Conservation (phyloP, 306 rosid genomes). For the Trifolium subterraneum region DNA sequence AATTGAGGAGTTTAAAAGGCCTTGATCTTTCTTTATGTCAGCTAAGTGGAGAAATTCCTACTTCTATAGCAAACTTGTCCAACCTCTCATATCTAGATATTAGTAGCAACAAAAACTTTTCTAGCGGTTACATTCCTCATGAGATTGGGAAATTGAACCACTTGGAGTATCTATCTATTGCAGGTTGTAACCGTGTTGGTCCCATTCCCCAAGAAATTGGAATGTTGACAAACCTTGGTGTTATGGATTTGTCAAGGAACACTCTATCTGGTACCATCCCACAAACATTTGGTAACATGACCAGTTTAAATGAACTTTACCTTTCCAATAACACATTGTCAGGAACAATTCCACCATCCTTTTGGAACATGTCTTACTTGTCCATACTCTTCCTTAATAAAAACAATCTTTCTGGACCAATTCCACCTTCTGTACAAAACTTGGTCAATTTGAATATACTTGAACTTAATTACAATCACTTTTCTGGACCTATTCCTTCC, state of each 20-base stretch:
- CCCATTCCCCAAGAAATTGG: slow-evolving; percentile 43
- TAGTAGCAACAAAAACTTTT: not conserved
- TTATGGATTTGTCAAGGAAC: not conserved
- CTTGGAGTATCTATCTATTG: not conserved
- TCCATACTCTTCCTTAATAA: accelerated
- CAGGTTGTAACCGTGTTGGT: not conserved
- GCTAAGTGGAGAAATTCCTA: slow-evolving; percentile 11
- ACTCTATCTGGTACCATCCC: slow-evolving; percentile 27
- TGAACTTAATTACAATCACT: not conserved
- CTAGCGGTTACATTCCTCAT: slow-evolving; percentile 16
- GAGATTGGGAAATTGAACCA: slow-evolving; percentile 39
- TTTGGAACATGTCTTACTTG: slow-evolving; percentile 32
- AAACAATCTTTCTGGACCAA: slow-evolving; percentile 10
- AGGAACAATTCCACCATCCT: slow-evolving; percentile 27
- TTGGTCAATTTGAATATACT: not conserved
- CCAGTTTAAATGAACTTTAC: not conserved
- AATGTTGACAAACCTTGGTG: not conserved
- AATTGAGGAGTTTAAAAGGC: slow-evolving; percentile 15
- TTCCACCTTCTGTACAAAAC: slow-evolving; percentile 15
- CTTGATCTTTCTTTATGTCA: not conserved
- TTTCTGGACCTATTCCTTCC: slow-evolving; percentile 41
- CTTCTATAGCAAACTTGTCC: slow-evolving; percentile 31
- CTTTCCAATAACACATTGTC: not conserved
- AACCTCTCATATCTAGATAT: slow-evolving; percentile 28
- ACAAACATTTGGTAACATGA: slow-evolving; percentile 32